Evolutionary conservation across 805 yeast genomes (phyloP).

Genomic region (Grigorovia humatica): DNA sequence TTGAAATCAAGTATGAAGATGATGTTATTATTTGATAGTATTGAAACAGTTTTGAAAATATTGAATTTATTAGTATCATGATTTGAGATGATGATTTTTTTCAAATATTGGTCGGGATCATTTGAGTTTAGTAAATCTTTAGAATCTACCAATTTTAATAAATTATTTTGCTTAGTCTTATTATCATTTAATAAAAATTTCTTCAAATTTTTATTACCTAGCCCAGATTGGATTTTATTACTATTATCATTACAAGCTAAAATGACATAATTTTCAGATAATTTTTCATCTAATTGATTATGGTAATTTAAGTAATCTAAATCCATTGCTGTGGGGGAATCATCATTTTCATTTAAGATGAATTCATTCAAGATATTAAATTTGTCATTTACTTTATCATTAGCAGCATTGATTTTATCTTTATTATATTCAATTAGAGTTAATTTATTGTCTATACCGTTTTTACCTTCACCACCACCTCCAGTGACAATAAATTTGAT

Average conservation of each 20-base stretch:
- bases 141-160: slow-evolving; percentile 44
- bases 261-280: slow-evolving; percentile 27
- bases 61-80: not conserved
- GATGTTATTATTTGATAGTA: not conserved
- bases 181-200: slow-evolving; percentile 29
- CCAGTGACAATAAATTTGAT: slow-evolving; percentile 70
- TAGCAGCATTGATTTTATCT: slow-evolving; percentile 34
- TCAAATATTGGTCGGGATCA: slow-evolving; percentile 48
- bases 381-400: slow-evolving; percentile 31
- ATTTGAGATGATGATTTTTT: slow-evolving; percentile 43
- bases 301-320: slow-evolving; percentile 16
- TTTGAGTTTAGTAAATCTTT: slow-evolving; percentile 43
- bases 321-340: slow-evolving; percentile 76
- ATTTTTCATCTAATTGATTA: not conserved
- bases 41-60: not conserved
- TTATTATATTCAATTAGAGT: slow-evolving; percentile 32
- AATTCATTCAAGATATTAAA: slow-evolving; percentile 36
- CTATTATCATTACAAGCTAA: slow-evolving; percentile 70
- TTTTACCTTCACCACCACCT: slow-evolving; percentile 93
- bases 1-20: not conserved
- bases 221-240: slow-evolving; percentile 45
- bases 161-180: not conserved
- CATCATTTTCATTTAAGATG: slow-evolving; percentile 52
- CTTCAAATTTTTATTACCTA: slow-evolving; percentile 57
- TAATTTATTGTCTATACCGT: slow-evolving; percentile 80